Conservation (phyloP, 495 filamentous ascomycete genomes). For the Hapsidospora chrysogenum region DNA sequence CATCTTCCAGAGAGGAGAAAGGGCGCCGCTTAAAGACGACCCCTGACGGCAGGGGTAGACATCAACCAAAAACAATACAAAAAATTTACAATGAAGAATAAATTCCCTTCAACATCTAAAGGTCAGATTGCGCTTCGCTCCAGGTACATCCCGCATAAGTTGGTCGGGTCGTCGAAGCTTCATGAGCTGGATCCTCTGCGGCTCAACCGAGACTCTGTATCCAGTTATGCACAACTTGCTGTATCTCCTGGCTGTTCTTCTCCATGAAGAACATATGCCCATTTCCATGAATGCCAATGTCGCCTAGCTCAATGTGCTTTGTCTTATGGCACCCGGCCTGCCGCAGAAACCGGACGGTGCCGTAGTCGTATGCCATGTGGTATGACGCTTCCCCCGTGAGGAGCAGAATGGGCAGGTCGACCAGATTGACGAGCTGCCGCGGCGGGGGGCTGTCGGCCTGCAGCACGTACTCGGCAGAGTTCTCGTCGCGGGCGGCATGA, state of each 20-base stretch:
- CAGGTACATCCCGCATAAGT: too few relatives aligned
- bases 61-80: too few relatives aligned
- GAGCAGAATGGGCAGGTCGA: slow-evolving; percentile 24
- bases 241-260: slow-evolving; percentile 36
- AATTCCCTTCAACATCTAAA: too few relatives aligned
- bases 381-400: slow-evolving; percentile 35
- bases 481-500: slow-evolving; percentile 7
- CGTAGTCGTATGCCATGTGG: slow-evolving; percentile 41
- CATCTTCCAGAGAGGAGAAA: slow-evolving; percentile 23
- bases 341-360: slow-evolving; percentile 29
- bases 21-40: too few relatives aligned
- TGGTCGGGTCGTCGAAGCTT: too few relatives aligned
- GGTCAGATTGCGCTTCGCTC: too few relatives aligned
- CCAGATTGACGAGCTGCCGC: slow-evolving; percentile 28
- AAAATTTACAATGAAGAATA: too few relatives aligned
- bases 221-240: slow-evolving; percentile 22
- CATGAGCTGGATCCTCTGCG: too few relatives aligned
- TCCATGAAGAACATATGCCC: slow-evolving; percentile 42
- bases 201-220: too few relatives aligned
- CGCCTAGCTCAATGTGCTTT: slow-evolving; percentile 24
- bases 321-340: slow-evolving; percentile 33
- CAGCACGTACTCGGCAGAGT: slow-evolving; percentile 21
- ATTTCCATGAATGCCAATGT: slow-evolving; percentile 34
- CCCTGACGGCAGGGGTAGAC: too few relatives aligned
- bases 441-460: slow-evolving; percentile 26